Conservation (phyloP, 352 stramenopile species). For the Pythium vanterpoolii region DNA sequence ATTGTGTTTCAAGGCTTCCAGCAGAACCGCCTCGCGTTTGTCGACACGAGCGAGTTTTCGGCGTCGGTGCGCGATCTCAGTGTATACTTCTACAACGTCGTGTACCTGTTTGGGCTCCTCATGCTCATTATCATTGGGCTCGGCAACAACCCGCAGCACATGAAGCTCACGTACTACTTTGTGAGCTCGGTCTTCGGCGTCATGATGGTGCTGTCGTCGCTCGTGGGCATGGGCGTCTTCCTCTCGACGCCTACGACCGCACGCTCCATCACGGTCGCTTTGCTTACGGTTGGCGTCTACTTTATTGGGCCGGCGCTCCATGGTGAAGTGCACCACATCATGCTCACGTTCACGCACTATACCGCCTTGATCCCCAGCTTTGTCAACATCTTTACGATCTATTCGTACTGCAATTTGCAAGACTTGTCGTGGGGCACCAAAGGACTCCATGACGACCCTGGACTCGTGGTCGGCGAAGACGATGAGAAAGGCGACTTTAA, state of each 20-base stretch:
- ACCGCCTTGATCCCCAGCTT: constrained; percentile 84
- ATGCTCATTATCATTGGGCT: constrained; percentile 86
- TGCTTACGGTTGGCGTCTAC: constrained; percentile 76
- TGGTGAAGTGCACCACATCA: constrained; percentile 79
- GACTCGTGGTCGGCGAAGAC: constrained; percentile 41
- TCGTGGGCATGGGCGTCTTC: constrained; percentile 72
- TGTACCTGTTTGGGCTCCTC: constrained; percentile 74
- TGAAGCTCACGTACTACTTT: constrained; percentile 85
- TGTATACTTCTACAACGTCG: constrained; percentile 79
- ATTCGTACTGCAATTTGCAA: constrained; percentile 89
- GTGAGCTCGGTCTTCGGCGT: constrained; percentile 64
- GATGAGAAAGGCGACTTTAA: constrained; percentile 81
- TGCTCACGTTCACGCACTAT: constrained; percentile 88
- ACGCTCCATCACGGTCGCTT: constrained; percentile 54
- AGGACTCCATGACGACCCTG: constrained; percentile 54
- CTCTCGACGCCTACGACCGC: constrained; percentile 55
- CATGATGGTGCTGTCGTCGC: constrained; percentile 79
- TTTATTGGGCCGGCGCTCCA: constrained; percentile 80
- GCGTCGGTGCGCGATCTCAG: constrained; percentile 50
- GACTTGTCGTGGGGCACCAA: constrained; percentile 88
- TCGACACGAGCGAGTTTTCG: constrained; percentile 72
- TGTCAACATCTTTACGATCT: constrained; percentile 89
- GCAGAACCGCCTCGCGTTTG: constrained; percentile 75
- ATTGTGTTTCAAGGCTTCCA: constrained; percentile 89
- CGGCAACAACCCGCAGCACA: constrained; percentile 87